phyloP scores from a whole-genome alignment of 371 early-diverging fungal species.

The Mucor velutinosus region DNA sequence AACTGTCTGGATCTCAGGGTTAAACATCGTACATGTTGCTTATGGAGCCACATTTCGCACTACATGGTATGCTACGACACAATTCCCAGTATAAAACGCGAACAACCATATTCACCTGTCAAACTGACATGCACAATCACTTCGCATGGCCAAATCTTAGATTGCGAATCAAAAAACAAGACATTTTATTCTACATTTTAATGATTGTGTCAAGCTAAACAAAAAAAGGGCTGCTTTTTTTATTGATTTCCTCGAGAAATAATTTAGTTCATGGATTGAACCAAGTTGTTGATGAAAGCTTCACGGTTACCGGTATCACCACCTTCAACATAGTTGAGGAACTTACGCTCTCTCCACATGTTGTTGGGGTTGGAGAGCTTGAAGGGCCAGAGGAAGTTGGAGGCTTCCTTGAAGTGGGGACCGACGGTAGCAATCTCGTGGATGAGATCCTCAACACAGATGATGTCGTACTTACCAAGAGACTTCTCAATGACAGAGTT shows the following conservation, averaged over 20 bases:
- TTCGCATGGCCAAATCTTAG: background rate
- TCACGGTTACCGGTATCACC: conserved; percentile 99
- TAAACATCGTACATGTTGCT: background rate
- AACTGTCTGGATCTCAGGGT: background rate
- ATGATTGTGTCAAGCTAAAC: background rate
- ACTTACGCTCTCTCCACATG: conserved; percentile 96
- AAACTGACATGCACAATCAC: background rate
- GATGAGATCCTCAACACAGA: conserved; percentile 99
- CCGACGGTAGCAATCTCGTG: conserved; percentile 99
- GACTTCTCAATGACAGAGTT: conserved; percentile 94
- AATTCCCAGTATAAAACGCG: background rate
- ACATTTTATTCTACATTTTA: background rate
- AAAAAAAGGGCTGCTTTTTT: background rate
- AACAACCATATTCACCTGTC: background rate
- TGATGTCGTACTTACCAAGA: conserved; percentile 96
- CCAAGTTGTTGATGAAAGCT: conserved; percentile 93
- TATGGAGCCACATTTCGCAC: background rate
- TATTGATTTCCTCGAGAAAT: background rate
- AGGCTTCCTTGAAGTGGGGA: conserved; percentile 85
- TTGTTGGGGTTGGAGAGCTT: conserved; percentile 98
- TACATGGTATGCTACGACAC: background rate
- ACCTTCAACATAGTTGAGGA: conserved; percentile 96
- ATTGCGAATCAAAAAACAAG: background rate
- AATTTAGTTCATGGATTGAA: conserved; percentile 63
- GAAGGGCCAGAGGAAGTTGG: conserved; percentile 99